Base-by-base conservation (phyloP, 257 asterid genomes). In the Ophiorrhiza pumila region DNA sequence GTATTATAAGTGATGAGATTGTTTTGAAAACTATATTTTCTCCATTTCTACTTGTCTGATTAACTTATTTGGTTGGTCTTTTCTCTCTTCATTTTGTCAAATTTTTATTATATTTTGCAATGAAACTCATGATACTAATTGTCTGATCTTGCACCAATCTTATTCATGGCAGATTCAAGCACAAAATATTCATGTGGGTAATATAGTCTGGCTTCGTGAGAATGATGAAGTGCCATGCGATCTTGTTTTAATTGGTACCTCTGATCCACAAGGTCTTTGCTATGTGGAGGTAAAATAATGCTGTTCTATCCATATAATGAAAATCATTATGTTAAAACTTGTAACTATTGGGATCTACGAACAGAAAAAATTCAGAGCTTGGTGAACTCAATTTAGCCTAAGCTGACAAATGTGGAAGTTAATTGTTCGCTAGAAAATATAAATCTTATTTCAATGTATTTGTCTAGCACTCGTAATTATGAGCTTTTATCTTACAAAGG, bases 151-250 rank as follows among this genome's bases (percentile, higher is more conserved):
- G 68, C 60, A 47, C 67, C 72, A 17, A 65, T 63, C 68, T 64
- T 69, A 74, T 69, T 77, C 46, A 25, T 74, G 59, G 68, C 77
- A 95, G 99, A 83, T 91, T 77, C 93, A 90, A 89, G 91, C 99
- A 61, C 99, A 95, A 85, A 87, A 95, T 71, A 80, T 95, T 83
- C 85, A 74, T 80, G 93, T 92, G 70, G 99, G 99, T 50, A 90
- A 89, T 86, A 81, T 95, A 58, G 97, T 95, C 55, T 95, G 98
- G 99, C 86, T 95, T 74, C 98, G 99, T 29, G 99, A 95, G 85
- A 95, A 95, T 87, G 99, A 95, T 82, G 99, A 95, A 83, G 96
- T 90, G 67, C 98, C 99, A 73, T 95, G 98, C 83, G 99, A 95
- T 89, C 92, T 95, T 72, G 87, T 90, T 74, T 84, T 95, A 83